These are phyloP conservation scores for Fusarium mangiferae DNA, from an alignment of 2,329 filamentous ascomycete genomes.

Conservation along the genomic window DNA sequence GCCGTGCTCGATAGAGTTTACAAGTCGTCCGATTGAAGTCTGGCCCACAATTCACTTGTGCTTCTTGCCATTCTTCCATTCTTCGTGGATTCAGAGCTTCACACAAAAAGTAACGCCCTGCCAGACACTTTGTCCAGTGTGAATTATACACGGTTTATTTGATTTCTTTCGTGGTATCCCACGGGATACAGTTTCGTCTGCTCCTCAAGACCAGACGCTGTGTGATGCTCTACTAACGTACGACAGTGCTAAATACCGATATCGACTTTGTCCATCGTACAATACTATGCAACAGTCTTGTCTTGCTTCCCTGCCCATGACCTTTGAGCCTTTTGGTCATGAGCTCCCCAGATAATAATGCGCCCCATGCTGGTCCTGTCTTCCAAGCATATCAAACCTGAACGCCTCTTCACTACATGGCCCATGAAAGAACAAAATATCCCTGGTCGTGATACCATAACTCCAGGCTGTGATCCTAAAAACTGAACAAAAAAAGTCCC, in stretches of 20 bases:
- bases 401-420: constrained; percentile 8
- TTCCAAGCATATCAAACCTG: constrained; percentile 24
- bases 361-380: constrained; percentile 34
- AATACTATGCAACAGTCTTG: constrained; percentile 4
- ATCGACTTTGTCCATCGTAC: constrained; percentile 5
- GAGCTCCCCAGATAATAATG: not conserved
- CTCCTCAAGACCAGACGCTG: not conserved
- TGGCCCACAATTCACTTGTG: not conserved
- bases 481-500: not conserved
- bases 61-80: not conserved
- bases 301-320: constrained; percentile 4
- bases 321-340: not conserved
- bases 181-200: not conserved
- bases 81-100: not conserved
- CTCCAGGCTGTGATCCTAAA: constrained; percentile 16
- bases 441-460: constrained; percentile 10
- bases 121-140: not conserved
- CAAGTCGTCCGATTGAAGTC: not conserved
- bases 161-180: not conserved
- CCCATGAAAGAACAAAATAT: constrained; percentile 5
- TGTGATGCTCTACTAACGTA: constrained; percentile 20
- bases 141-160: not conserved
- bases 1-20: constrained; percentile 20
- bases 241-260: constrained; percentile 18
- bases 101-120: not conserved